Base-by-base conservation (phyloP, 176 grass and related monocot species). In the Carex cristatella region DNA sequence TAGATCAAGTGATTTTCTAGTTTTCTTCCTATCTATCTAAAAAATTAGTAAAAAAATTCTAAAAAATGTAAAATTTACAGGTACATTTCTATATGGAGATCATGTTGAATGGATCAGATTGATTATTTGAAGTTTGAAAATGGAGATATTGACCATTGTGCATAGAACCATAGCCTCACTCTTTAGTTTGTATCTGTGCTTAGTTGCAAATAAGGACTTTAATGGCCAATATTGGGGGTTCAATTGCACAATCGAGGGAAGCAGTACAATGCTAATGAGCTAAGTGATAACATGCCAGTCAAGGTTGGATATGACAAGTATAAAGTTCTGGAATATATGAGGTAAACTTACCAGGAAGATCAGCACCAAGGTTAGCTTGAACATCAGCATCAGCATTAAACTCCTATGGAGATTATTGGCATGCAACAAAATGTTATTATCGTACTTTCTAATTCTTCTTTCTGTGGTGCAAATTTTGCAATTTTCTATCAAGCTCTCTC, bases 301-400 rank as follows among this genome's bases (percentile, higher is more conserved):
- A 37, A 48, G 38, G 16, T 48, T 46, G 32, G 16, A 72, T 46
- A 18, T 63, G 9, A 64, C 35, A 64, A 62, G 38, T 42, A 65
- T 23, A 63, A 19, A 66, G 12, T 67, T 63, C 54, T 83, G 37
- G 19, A 18, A 81, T 28, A 63, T 64, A 37, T 16, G 4, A 67
- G 67, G 15, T 48, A 7, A 57, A 30, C 83, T 44, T 82, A 89
- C 88, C 51, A 66, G 84, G 83, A 65, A 89, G 88, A 57, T 83
- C 68, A 57, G 13, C 65, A 58, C 67, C 88, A 62, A 89, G 33
- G 8, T 78, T 86, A 44, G 88, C 84, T 76, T 89, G 83, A 59
- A n/a, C 60, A 83, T 83, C 77, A 35, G 84, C 88, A 76, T 82
- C 88, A 59, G 55, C 14, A 85, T 89, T 89, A 10, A 83, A 31